phyloP scores from a whole-genome alignment of 176 grass and related monocot genomes.

The Miscanthus lutarioriparius region DNA sequence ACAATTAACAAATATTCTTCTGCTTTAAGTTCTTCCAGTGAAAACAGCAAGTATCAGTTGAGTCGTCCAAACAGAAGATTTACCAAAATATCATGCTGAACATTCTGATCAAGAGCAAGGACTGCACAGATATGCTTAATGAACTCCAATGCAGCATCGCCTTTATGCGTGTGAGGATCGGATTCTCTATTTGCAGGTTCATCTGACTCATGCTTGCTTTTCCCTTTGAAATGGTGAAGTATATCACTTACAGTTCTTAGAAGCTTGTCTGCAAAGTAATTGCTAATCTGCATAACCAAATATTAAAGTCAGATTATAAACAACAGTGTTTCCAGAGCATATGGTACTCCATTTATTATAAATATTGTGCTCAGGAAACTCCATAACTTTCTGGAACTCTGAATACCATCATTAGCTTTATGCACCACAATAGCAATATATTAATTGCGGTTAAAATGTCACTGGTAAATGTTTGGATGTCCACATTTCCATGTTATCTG shows the following conservation, averaged over 20 bases:
- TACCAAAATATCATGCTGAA: conserved; percentile 98
- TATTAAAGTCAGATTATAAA: conserved; percentile 24
- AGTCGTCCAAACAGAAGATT: conserved; percentile 33
- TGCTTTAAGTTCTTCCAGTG: conserved; percentile 4
- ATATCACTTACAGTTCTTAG: conserved; percentile 77
- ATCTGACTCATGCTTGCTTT: conserved; percentile 51
- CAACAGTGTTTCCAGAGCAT: background rate
- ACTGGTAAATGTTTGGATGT: background rate
- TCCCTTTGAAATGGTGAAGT: conserved; percentile 75
- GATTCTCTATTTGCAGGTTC: conserved; percentile 41
- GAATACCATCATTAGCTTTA: conserved; percentile 1
- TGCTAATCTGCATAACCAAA: conserved; percentile 72
- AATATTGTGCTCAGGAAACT: background rate
- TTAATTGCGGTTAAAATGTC: conserved; percentile 5
- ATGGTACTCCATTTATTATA: conserved; percentile 26
- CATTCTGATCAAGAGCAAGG: conserved; percentile 85
- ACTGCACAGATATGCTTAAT: conserved; percentile 96
- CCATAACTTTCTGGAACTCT: background rate
- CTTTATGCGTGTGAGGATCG: conserved; percentile 56
- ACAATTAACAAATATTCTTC: conserved; percentile 1
- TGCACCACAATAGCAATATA: background rate
- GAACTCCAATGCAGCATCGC: conserved; percentile 87
- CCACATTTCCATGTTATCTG: background rate
- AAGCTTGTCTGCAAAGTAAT: conserved; percentile 91
- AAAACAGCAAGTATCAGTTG: conserved; percentile 23